Conservation (phyloP, 306 rosid species). For the Cyamopsis tetragonoloba region DNA sequence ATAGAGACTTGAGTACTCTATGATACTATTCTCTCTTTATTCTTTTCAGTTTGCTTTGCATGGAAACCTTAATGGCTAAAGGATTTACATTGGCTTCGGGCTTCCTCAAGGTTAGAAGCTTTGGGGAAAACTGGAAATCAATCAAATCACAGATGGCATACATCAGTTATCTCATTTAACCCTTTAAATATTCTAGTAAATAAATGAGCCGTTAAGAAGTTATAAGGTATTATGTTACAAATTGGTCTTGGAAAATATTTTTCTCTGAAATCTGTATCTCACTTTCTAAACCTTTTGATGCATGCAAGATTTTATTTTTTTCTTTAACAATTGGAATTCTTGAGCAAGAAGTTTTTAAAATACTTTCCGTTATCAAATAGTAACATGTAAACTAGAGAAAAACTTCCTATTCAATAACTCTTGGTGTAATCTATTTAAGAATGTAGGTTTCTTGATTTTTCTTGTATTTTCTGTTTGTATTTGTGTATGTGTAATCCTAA, state of each 20-base stretch:
- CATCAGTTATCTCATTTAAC: not conserved
- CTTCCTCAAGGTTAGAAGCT: not conserved
- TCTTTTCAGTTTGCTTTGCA: not conserved
- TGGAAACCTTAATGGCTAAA: not conserved
- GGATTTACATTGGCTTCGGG: not conserved
- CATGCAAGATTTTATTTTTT: not conserved
- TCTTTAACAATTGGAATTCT: not conserved
- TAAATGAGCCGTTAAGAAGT: not conserved
- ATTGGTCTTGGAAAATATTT: not conserved
- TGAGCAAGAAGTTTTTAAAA: not conserved
- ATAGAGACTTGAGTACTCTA: not conserved
- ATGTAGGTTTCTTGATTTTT: not conserved
- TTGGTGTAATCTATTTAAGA: not conserved
- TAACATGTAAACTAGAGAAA: not conserved
- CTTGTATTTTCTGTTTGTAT: not conserved
- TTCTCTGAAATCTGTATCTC: not conserved
- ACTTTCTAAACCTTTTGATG: not conserved
- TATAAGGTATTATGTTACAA: not conserved
- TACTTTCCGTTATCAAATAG: not conserved
- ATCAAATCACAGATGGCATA: not conserved
- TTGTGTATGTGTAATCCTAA: constrained; percentile 10
- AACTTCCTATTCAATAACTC: not conserved
- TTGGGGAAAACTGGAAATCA: not conserved
- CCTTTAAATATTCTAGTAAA: not conserved
- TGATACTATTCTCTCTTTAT: not conserved